Base-by-base conservation (phyloP, 2,329 filamentous ascomycete species). In the Fusarium sp. region DNA sequence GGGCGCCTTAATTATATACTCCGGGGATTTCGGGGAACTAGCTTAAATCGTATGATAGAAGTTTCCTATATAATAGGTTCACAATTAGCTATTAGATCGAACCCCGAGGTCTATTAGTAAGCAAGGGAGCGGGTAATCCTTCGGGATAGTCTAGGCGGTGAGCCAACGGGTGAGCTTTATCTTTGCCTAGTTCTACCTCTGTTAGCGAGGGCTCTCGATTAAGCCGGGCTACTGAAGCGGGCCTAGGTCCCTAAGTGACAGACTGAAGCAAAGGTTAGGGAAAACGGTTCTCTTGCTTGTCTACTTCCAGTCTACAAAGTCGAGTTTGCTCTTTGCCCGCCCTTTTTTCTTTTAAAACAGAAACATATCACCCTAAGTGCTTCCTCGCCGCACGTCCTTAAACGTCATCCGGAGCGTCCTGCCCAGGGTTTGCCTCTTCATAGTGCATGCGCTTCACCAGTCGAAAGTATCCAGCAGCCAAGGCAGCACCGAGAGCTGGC, bases 381-480 rank as follows among this genome's bases (percentile, higher is more conserved):
- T 35, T 35, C 15, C 33, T 35, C 33, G 33, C 33, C 16, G 33
- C 4, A 18, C 16, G 15, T 35, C 33, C 15, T 35, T 35, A 35
- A 35, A 35, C 33, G 33, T 35, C 13, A 35, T 18, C 33, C 33
- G 56, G 57, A 20, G 47, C 47, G 13, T 69, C 66, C 63, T 84
- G 83, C 16, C 79, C 81, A 3, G 79, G 79, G 62, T 84, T 83
- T 38, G 77, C 78, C 26, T 79, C 82, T 66, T 83, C 78, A 69
- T 85, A 86, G 52, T 85, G 78, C 43, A 84, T 75, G 3, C 74
- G 58, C 69, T 83, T 84, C 37, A 86, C 75, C 2, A 85, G 61
- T 65, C 80, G 80, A 75, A 84, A 86, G 24, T 85, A 78, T 5
- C 69, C 75, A 6, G 78, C 79, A 6, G 84, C 84, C 18, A 86